Base-by-base conservation (phyloP, 2,329 filamentous ascomycete genomes). In the Thermothelomyces thermophilus region DNA sequence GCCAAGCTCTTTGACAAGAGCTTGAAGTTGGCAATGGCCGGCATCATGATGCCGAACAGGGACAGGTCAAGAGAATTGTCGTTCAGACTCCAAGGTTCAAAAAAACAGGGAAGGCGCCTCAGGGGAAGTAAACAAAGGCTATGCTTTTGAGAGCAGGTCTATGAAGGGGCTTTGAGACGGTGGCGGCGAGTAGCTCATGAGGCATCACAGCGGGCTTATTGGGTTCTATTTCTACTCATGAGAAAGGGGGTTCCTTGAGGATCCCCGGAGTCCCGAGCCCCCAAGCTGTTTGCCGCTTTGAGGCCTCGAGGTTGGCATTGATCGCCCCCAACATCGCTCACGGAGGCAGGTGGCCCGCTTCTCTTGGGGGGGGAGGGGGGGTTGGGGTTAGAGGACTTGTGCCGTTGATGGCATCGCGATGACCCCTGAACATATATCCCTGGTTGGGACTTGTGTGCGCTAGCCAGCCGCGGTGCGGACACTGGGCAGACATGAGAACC, bases 111-210 rank as follows among this genome's bases (percentile, higher is more conserved):
- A n/a, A 13, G 14, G 20, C 10, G 11, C 17, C 22, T 40, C 13
- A 34, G 19, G 46, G 46, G 46, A 8, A 17, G 24, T 43, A 33
- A 43, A 49, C 46, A 49, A 49, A 19, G 40, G 26, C 6, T 19
- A n/a, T 26, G n/a, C 11, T 16, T 17, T 22, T 14, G 17, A 6
- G 8, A 30, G 9, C 31, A n/a, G 31, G 35, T 34, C 6, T 11
- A 20, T 13, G n/a, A 30, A 17, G 20, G 13, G 7, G 16, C 13
- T 35, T 24, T 22, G 26, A 40, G 35, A n/a, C n/a, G n/a, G n/a
- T 3, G 14, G 17, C 10, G 16, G 10, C 34, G 35, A 41, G 19
- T n/a, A 41, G 34, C 36, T 10, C 17, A 26, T 24, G n/a, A 17
- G 19, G 13, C 5, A 7, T 16, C 45, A 47, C 13, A 7, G 28